Percentiles rank a stretch among this genome's conserved stretches.
These are phyloP conservation scores for Testicularia cyperi DNA, from an alignment of 1,284 basidiomycete genomes.

Conservation along the genomic window DNA sequence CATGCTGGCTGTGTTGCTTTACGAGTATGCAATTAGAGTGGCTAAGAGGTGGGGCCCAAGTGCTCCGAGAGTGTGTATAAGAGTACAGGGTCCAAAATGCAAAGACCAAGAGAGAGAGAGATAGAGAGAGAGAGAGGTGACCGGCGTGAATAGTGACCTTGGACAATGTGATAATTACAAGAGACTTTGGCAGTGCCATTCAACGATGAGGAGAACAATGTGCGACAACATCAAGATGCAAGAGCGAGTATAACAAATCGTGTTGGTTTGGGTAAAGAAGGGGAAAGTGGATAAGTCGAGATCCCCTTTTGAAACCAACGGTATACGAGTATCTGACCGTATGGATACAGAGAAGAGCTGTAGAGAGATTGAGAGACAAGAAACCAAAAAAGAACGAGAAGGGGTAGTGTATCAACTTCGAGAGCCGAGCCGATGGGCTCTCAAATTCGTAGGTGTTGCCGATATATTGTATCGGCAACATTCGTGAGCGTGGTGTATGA, in stretches of 20 bases:
- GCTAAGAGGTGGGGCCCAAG: neutral
- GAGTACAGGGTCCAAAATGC: constrained; percentile 24
- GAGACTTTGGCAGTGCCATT: too few relatives aligned
- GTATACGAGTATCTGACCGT: constrained; percentile 36
- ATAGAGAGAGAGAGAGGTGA: neutral
- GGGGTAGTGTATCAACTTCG: neutral
- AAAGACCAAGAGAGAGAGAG: neutral
- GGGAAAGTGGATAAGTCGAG: constrained; percentile 4
- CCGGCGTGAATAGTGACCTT: neutral
- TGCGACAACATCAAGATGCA: constrained; percentile 10
- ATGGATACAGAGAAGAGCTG: constrained; percentile 1
- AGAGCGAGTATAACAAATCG: constrained; percentile 31
- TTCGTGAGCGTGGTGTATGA: neutral
- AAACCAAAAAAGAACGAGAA: neutral
- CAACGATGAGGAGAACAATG: neutral
- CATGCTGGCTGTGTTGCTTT: too few relatives aligned
- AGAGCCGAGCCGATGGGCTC: too few relatives aligned
- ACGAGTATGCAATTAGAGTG: constrained; percentile 1
- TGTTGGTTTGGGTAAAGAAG: constrained; percentile 13
- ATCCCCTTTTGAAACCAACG: constrained; percentile 18
- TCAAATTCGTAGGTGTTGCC: constrained; percentile 5
- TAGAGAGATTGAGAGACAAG: neutral
- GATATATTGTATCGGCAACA: constrained; percentile 3
- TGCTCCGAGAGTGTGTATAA: constrained; percentile 25
- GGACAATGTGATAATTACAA: neutral